phyloP scores from a whole-genome alignment of 1,139 yeast species.

The Pichia sp. region DNA sequence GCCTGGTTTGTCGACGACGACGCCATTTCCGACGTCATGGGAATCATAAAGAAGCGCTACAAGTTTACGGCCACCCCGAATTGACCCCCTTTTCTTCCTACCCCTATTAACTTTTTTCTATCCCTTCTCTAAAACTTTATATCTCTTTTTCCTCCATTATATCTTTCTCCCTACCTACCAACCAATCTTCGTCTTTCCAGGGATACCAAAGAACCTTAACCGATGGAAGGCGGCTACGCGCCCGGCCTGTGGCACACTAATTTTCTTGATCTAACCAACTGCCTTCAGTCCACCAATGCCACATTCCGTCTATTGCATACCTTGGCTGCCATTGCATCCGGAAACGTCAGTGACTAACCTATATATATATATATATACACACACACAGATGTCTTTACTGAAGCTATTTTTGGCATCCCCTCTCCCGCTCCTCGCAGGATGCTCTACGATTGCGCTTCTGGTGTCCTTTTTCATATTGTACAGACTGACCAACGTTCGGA shows the following conservation, averaged over 20 bases:
- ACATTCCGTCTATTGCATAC: too few species aligned
- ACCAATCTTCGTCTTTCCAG: not conserved
- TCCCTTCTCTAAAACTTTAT: not conserved
- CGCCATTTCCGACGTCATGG: slow-evolving; percentile 77
- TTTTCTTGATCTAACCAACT: not conserved
- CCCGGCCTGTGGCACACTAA: not conserved
- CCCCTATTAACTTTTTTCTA: not conserved
- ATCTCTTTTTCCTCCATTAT: not conserved
- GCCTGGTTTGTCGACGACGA: slow-evolving; percentile 98
- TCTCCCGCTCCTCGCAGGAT: not conserved
- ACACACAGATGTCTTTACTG: not conserved
- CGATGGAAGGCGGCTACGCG: too few species aligned
- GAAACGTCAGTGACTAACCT: too few species aligned
- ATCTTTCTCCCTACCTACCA: not conserved
- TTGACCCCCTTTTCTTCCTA: not conserved
- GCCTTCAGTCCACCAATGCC: not conserved
- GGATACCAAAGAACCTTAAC: not conserved
- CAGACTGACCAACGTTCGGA: slow-evolving; percentile 8
- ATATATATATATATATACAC: not conserved
- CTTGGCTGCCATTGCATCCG: too few species aligned
- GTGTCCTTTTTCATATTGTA: slow-evolving; percentile 7
- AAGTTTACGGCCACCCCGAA: slow-evolving; percentile 37
- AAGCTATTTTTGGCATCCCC: not conserved
- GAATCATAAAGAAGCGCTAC: slow-evolving; percentile 69
- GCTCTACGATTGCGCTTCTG: slow-evolving; percentile 4